These are phyloP conservation scores for Barnettozyma hawaiiensis DNA, from an alignment of 1,139 yeast species.

Conservation along the genomic window DNA sequence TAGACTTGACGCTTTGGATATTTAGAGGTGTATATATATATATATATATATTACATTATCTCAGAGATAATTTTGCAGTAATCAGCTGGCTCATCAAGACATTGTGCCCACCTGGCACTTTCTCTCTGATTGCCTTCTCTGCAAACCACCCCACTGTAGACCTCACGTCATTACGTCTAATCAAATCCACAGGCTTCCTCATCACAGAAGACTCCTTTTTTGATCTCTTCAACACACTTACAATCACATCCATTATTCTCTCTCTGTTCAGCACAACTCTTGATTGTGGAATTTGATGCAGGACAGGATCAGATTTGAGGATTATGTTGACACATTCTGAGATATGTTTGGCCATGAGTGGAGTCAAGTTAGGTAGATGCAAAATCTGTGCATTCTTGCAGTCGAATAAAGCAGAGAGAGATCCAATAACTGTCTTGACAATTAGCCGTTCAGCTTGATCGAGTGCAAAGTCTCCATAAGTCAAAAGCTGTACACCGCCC, in stretches of 20 bases:
- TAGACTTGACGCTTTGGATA: conserved; percentile 11
- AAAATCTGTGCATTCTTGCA: conserved; percentile 63
- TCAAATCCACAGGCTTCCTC: conserved; percentile 55
- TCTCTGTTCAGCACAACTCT: conserved; percentile 36
- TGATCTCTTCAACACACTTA: conserved; percentile 36
- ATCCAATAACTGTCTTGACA: conserved; percentile 70
- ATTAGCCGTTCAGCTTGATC: conserved; percentile 65
- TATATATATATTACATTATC: neutral
- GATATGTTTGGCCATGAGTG: conserved; percentile 37
- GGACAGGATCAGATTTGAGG: conserved; percentile 33
- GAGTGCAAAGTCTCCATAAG: conserved; percentile 45
- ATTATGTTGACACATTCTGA: conserved; percentile 44
- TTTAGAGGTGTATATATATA: neutral
- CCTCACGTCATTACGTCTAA: conserved; percentile 55
- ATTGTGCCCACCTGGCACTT: conserved; percentile 13
- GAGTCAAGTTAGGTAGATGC: conserved; percentile 31
- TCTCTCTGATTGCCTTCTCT: conserved; percentile 40
- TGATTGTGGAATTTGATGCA: conserved; percentile 34
- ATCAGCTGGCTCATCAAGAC: conserved; percentile 11
- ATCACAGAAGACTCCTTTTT: conserved; percentile 56
- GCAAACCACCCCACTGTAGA: conserved; percentile 64
- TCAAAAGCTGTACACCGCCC: conserved; percentile 36
- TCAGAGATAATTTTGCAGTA: conserved; percentile 7
- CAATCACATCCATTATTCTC: conserved; percentile 40
- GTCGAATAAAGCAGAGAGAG: conserved; percentile 62